A percentile compares a stretch with the other conserved stretches of the same genome.
Conservation (phyloP, 2,329 filamentous ascomycete species). For the Penicillium occitanis region DNA sequence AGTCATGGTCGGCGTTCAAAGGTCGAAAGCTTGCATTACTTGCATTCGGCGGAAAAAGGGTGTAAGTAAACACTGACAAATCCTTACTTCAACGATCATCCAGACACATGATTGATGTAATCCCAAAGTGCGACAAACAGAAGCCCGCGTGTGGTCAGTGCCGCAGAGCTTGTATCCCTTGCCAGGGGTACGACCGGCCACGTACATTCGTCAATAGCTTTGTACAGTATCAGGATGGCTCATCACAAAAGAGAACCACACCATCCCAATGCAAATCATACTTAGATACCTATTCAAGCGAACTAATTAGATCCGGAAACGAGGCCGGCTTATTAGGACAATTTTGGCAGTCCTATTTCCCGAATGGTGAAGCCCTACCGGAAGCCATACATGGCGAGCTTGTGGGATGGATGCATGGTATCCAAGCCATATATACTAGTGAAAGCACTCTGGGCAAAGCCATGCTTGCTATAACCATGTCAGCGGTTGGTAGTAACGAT, state of each 20-base stretch:
- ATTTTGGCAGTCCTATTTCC: background rate
- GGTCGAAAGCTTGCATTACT: background rate
- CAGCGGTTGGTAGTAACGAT: background rate
- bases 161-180: background rate
- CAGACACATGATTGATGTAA: background rate
- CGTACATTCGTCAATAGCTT: background rate
- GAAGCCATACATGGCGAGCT: background rate
- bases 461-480: background rate
- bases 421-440: background rate
- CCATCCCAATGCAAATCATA: too few relatives aligned
- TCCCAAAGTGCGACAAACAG: background rate
- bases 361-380: background rate
- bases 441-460: background rate
- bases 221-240: too few relatives aligned
- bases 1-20: background rate
- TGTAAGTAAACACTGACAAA: background rate
- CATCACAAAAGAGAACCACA: too few relatives aligned
- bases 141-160: background rate
- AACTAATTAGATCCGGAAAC: background rate
- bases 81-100: background rate
- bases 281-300: too few relatives aligned
- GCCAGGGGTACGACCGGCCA: background rate
- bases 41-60: background rate
- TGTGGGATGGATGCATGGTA: background rate
- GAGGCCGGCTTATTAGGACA: background rate